Base-by-base conservation (phyloP, 257 asterid genomes). In the Solanum bulbocastanum region DNA sequence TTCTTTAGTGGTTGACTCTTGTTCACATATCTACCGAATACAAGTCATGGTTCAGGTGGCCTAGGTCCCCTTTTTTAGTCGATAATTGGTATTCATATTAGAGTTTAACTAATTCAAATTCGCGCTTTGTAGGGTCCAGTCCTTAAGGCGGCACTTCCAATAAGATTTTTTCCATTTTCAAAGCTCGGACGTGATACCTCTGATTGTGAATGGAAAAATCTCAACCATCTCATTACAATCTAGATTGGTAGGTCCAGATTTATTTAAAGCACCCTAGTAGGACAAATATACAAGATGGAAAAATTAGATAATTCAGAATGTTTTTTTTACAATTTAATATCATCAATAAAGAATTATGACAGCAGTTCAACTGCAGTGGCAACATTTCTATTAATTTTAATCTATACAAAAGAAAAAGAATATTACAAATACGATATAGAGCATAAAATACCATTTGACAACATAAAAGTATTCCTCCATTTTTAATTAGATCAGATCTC, bases 1-100 rank as follows among this genome's bases (percentile, higher is more conserved):
- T 39, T 81, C 90, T 92, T 93, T 90, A 90, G 94, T 93, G 91
- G 98, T 94, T 94, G 94, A 94, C 95, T 87, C 89, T 89, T 88
- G 89, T 81, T 86, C 89, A 75, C 79, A 35, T 83, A 82, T 72
- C 35, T 86, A 90, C 95, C 92, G 87, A 88, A 90, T 89, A 60
- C 68, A 83, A 88, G 78, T 90, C 68, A 87, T 93, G 93, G 94
- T 91, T 91, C 94, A 91, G 98, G 96, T 94, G 88, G 81, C 75
- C 74, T 86, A 91, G 91, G 94, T 60, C 69, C 62, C 20, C 8
- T 36, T 1, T 36, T 36, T 36, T 36, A 11, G 2, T 12, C 16
- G 14, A 44, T 12, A 0, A 1, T 12, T 6, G 2, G 5, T 52
- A 6, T 52, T 44, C 9, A 15, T 16, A 16, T 5, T 52, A 7